A percentile compares a stretch with the other conserved stretches of the same genome.
phyloP scores from a whole-genome alignment of 306 rosid species.

The Cucurbita ficifolia region DNA sequence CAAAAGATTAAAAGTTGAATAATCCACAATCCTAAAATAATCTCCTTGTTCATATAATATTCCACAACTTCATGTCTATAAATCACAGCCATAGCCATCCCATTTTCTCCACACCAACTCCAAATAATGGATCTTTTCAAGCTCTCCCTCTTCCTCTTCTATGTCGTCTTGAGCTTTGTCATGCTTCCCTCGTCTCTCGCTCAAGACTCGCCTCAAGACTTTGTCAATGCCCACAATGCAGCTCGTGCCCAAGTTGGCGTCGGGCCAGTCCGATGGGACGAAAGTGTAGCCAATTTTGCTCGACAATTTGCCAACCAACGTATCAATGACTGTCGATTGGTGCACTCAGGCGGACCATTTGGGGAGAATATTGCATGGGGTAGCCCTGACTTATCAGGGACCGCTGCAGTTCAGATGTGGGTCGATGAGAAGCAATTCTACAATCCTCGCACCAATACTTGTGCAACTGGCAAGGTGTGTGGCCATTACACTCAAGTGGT shows the following conservation, averaged over 20 bases:
- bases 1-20: too few relatives aligned
- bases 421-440: conserved; percentile 7
- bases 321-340: conserved; percentile 6
- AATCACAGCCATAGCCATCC: neutral
- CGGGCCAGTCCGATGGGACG: conserved; percentile 12
- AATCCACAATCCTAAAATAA: neutral
- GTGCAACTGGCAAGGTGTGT: neutral
- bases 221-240: conserved; percentile 16
- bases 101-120: neutral
- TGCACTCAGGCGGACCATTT: conserved; percentile 23
- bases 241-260: conserved; percentile 27
- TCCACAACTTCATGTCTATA: neutral
- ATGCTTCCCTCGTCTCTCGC: conserved; percentile 2
- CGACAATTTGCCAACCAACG: conserved; percentile 10
- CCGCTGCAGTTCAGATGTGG: conserved; percentile 14
- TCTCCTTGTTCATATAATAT: neutral
- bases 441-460: conserved; percentile 1
- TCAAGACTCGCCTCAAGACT: conserved; percentile 27
- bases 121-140: neutral
- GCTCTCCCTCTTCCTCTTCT: neutral
- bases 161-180: neutral
- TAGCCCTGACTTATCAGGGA: conserved; percentile 6
- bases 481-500: conserved; percentile 31
- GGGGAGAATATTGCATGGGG: conserved; percentile 37
- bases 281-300: conserved; percentile 10